These are phyloP conservation scores for Cinnamomum chago DNA, from an alignment of 164 flowering plant species.

Conservation along the genomic window DNA sequence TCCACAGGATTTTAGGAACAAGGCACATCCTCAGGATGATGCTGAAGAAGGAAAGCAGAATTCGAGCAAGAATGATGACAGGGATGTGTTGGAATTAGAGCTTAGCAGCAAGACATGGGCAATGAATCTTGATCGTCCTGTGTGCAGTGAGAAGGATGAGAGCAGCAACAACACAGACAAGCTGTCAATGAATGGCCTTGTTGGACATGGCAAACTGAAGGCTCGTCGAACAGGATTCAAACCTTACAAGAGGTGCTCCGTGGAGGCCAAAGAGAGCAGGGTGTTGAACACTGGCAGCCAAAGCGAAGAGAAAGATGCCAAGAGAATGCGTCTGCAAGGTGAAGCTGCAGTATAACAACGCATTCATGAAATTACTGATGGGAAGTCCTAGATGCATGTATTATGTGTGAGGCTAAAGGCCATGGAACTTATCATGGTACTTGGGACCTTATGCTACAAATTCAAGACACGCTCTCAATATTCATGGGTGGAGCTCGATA, in stretches of 20 bases:
- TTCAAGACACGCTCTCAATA: background rate
- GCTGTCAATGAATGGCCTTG: constrained; percentile 30
- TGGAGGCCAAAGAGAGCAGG: constrained; percentile 63
- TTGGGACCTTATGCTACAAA: background rate
- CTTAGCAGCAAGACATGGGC: constrained; percentile 37
- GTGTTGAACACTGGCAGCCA: constrained; percentile 30
- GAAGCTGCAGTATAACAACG: constrained; percentile 47
- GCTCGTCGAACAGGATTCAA: constrained; percentile 72
- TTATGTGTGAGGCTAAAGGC: constrained; percentile 19
- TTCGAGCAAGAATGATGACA: constrained; percentile 16
- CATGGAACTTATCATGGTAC: constrained; percentile 38
- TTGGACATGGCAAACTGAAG: constrained; percentile 49
- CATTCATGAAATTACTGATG: constrained; percentile 21
- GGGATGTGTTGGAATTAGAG: constrained; percentile 25
- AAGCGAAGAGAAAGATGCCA: constrained; percentile 57
- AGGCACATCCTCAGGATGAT: constrained; percentile 18
- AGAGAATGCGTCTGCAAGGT: constrained; percentile 70
- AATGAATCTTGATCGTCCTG: constrained; percentile 18
- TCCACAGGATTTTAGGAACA: constrained; percentile 30
- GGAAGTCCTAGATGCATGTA: constrained; percentile 19
- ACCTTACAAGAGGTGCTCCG: constrained; percentile 91
- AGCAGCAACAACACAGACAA: background rate
- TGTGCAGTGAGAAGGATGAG: constrained; percentile 16
- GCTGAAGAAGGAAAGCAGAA: constrained; percentile 22
- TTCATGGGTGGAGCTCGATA: background rate